These are phyloP conservation scores for Botrytis porri DNA, from an alignment of 2,329 filamentous ascomycete species.

Conservation along the genomic window DNA sequence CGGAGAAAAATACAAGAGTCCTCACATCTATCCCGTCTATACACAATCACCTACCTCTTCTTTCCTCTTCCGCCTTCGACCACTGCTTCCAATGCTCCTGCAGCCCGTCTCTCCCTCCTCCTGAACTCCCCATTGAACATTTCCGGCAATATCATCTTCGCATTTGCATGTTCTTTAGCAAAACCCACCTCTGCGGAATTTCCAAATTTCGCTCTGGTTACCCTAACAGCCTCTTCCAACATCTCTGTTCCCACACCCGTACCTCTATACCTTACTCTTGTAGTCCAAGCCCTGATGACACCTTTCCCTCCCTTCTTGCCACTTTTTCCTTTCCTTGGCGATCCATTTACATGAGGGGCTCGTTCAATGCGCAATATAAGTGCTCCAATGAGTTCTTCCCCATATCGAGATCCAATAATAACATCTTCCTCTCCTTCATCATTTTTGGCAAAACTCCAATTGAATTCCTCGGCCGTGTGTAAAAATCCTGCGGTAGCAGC, in stretches of 20 bases:
- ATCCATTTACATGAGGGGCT: slow-evolving; percentile 24
- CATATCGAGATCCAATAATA: slow-evolving; percentile 64
- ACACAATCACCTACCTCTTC: slow-evolving; percentile 28
- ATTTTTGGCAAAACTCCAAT: slow-evolving; percentile 31
- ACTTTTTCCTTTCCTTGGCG: slow-evolving; percentile 30
- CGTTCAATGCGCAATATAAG: slow-evolving; percentile 65
- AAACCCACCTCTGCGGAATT: slow-evolving; percentile 68
- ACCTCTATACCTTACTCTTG: slow-evolving; percentile 63
- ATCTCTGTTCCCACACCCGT: slow-evolving; percentile 71
- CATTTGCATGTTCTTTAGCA: slow-evolving; percentile 75
- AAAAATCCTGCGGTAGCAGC: slow-evolving; percentile 59
- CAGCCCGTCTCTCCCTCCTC: slow-evolving; percentile 56
- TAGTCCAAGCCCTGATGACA: slow-evolving; percentile 80
- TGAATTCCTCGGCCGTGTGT: slow-evolving; percentile 33
- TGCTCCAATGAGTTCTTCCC: slow-evolving; percentile 66
- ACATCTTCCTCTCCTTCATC: slow-evolving; percentile 48
- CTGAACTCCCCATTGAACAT: slow-evolving; percentile 62
- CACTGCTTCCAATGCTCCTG: slow-evolving; percentile 50
- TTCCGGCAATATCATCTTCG: slow-evolving; percentile 57
- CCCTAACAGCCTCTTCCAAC: slow-evolving; percentile 68
- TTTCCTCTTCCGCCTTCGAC: slow-evolving; percentile 39
- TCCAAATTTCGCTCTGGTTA: slow-evolving; percentile 67
- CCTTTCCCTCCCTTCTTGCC: slow-evolving; percentile 58
- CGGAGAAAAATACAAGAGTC: background rate
- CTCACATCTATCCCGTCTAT: background rate